phyloP scores from a whole-genome alignment of 495 filamentous ascomycete species.

The Xylaria curta region DNA sequence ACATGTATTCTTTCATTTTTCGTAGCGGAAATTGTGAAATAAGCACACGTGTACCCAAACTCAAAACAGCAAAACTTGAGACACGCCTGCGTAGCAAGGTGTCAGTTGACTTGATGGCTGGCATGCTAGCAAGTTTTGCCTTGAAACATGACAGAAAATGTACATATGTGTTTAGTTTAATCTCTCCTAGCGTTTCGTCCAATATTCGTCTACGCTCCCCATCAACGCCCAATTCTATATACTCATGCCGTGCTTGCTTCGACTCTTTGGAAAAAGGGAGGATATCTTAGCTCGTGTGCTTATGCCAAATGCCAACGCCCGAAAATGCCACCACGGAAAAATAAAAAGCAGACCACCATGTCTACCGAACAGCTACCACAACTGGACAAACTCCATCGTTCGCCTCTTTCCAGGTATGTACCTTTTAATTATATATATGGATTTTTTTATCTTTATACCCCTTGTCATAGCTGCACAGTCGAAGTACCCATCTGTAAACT shows the following conservation, averaged over 20 bases:
- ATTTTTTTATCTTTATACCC: not conserved
- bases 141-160: not conserved
- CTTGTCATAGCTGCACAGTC: slow-evolving; percentile 1
- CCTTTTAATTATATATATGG: not conserved
- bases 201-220: not conserved
- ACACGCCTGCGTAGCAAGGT: not conserved
- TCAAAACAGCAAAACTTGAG: not conserved
- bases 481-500: slow-evolving; percentile 53
- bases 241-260: not conserved
- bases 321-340: slow-evolving; percentile 21
- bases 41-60: not conserved
- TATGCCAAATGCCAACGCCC: slow-evolving; percentile 25
- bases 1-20: not conserved
- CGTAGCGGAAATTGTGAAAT: not conserved
- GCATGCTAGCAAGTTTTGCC: not conserved
- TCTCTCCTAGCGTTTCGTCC: not conserved
- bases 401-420: not conserved
- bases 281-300: slow-evolving; percentile 26
- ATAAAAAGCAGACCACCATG: not conserved
- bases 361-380: not conserved
- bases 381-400: not conserved
- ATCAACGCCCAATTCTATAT: not conserved
- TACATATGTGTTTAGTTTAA: not conserved
- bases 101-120: not conserved
- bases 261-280: not conserved